Evolutionary conservation across 148 eudicot species (phyloP).

Genomic region (Camellia granthamiana): DNA sequence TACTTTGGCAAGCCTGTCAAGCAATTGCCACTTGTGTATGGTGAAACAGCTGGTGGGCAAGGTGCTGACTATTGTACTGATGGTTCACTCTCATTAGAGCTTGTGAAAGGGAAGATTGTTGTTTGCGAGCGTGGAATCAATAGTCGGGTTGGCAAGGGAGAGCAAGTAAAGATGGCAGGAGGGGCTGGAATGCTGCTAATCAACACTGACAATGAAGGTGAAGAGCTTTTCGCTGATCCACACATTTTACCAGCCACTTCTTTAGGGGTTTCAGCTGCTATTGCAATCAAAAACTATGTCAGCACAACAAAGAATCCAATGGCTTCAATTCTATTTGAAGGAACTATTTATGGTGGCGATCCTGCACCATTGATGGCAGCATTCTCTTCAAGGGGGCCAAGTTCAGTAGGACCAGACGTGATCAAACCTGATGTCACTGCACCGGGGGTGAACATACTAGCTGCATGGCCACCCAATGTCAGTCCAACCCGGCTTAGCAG

Average conservation of each 20-base stretch:
- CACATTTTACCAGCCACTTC: constrained; percentile 58
- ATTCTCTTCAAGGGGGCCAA: constrained; percentile 71
- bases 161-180: constrained; percentile 55
- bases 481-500: constrained; percentile 48
- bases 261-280: constrained; percentile 49
- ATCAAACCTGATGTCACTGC: constrained; percentile 72
- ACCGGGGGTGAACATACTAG: constrained; percentile 67
- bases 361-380: constrained; percentile 71
- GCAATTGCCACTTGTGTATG: constrained; percentile 42
- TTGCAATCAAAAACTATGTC: constrained; percentile 36
- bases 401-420: constrained; percentile 48
- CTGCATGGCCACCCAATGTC: constrained; percentile 68
- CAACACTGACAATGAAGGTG: constrained; percentile 45
- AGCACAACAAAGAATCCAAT: constrained; percentile 23
- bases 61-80: constrained; percentile 47
- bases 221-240: constrained; percentile 63
- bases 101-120: constrained; percentile 59
- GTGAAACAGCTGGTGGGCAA: constrained; percentile 38
- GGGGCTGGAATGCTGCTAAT: constrained; percentile 69
- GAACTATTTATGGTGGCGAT: constrained; percentile 40
- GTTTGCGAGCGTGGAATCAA: constrained; percentile 58
- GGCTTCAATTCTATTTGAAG: constrained; percentile 45
- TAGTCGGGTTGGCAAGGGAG: constrained; percentile 52
- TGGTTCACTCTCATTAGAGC: constrained; percentile 34
- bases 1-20: constrained; percentile 42